phyloP scores from a whole-genome alignment of 352 stramenopile genomes.

The Phytophthora cryptogea region DNA sequence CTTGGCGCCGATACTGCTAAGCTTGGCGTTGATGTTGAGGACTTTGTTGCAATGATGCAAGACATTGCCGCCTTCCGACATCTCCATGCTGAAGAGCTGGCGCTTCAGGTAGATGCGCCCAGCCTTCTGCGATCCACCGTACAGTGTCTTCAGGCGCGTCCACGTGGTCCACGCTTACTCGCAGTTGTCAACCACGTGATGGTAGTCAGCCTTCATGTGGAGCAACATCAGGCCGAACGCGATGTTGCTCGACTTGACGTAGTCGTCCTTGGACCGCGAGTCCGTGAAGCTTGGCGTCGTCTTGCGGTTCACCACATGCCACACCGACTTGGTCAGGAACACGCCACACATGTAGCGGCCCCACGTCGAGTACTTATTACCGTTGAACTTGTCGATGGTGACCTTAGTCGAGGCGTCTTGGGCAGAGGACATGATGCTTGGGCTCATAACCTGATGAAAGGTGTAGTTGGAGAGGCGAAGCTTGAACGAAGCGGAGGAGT shows the following conservation, averaged over 20 bases:
- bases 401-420: conserved; percentile 14
- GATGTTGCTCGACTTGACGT: too few relatives aligned
- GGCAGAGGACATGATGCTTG: not conserved
- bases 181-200: conserved; percentile 27
- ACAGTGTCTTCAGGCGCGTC: conserved; percentile 12
- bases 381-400: conserved; percentile 17
- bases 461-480: too few relatives aligned
- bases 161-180: conserved; percentile 30
- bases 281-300: conserved; percentile 21
- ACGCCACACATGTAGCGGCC: conserved; percentile 29
- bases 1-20: conserved; percentile 5
- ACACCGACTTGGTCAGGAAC: conserved; percentile 34
- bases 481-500: not conserved
- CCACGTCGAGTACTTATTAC: conserved; percentile 14
- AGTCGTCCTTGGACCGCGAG: conserved; percentile 20
- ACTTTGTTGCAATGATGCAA: conserved; percentile 20
- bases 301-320: conserved; percentile 21
- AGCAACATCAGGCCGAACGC: conserved; percentile 10
- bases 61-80: conserved; percentile 17
- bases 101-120: conserved; percentile 31
- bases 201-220: conserved; percentile 30
- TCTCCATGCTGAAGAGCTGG: conserved; percentile 24
- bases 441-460: too few relatives aligned
- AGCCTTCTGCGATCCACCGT: conserved; percentile 22
- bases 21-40: conserved; percentile 17